Conservation (phyloP, 345 rosid species). For the Angophora floribunda region DNA sequence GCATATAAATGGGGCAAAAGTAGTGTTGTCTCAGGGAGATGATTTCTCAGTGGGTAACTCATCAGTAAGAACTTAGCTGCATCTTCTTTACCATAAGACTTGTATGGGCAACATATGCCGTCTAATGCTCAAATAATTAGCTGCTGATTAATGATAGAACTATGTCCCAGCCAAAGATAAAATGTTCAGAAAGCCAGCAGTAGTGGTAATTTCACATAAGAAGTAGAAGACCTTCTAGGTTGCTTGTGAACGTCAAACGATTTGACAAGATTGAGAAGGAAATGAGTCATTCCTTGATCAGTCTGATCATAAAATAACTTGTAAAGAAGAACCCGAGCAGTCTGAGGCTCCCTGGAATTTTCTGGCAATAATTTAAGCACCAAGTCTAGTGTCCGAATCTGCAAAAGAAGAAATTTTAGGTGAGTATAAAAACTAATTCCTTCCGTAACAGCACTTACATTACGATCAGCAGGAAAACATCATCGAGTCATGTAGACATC, state of each 20-base stretch:
- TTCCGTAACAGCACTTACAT: neutral
- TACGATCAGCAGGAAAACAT: neutral
- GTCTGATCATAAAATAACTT: constrained; percentile 94
- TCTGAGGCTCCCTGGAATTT: constrained; percentile 78
- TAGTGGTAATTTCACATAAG: neutral
- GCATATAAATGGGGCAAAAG: neutral
- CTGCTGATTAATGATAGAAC: neutral
- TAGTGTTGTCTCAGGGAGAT: neutral
- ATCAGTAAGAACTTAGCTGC: neutral
- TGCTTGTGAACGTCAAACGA: constrained; percentile 74
- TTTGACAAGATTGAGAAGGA: constrained; percentile 70
- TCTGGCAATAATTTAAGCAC: constrained; percentile 63
- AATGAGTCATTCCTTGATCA: constrained; percentile 90
- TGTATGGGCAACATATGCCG: neutral
- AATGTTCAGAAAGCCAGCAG: neutral
- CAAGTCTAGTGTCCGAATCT: constrained; percentile 69
- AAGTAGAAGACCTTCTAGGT: constrained; percentile 58
- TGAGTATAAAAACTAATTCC: neutral
- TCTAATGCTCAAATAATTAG: neutral
- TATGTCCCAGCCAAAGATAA: neutral
- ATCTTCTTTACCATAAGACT: neutral
- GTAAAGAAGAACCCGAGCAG: constrained; percentile 87
- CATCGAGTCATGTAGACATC: neutral
- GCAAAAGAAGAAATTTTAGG: constrained; percentile 12
- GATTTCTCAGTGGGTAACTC: neutral